phyloP scores from a whole-genome alignment of 164 flowering plant genomes.

The Akebia trifoliata region DNA sequence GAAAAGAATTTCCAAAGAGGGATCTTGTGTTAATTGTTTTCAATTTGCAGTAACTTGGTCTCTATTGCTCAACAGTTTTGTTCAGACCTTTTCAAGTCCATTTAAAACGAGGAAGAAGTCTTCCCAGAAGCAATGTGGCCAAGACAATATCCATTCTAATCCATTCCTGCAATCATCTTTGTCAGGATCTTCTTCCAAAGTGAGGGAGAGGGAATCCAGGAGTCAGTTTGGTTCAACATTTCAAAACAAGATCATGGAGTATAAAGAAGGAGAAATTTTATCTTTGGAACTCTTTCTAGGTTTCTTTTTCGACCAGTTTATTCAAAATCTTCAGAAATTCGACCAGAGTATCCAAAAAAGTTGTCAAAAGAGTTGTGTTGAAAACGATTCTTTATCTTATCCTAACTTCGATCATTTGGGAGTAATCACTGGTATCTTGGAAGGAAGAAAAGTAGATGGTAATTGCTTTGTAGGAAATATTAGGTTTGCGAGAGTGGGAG shows the following conservation, averaged over 20 bases:
- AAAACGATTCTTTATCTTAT: too few relatives aligned
- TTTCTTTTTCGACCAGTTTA: constrained; percentile 49
- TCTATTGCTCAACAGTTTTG: constrained; percentile 44
- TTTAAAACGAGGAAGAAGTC: constrained; percentile 51
- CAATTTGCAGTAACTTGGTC: constrained; percentile 72
- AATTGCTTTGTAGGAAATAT: constrained; percentile 61
- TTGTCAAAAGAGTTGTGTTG: constrained; percentile 16
- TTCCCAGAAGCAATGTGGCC: constrained; percentile 35
- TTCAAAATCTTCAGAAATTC: constrained; percentile 52
- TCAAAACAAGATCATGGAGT: constrained; percentile 15
- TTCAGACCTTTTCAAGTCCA: constrained; percentile 55
- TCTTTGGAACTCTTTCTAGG: constrained; percentile 54
- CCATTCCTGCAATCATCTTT: constrained; percentile 16
- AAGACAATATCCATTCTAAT: constrained; percentile 17
- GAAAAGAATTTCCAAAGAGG: constrained; percentile 38
- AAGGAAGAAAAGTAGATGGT: constrained; percentile 60
- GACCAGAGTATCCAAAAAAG: constrained; percentile 33
- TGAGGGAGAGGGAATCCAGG: constrained; percentile 21
- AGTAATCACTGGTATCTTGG: constrained; percentile 37
- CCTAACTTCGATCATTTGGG: constrained; percentile 48
- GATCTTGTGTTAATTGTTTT: constrained; percentile 60
- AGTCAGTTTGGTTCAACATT: constrained; percentile 15
- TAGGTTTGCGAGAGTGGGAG: constrained; percentile 87
- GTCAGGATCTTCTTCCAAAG: constrained; percentile 14
- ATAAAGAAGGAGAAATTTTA: constrained; percentile 40